Base-by-base conservation (phyloP, 129 eudicot species). In the Centrapalus pauciflorus region DNA sequence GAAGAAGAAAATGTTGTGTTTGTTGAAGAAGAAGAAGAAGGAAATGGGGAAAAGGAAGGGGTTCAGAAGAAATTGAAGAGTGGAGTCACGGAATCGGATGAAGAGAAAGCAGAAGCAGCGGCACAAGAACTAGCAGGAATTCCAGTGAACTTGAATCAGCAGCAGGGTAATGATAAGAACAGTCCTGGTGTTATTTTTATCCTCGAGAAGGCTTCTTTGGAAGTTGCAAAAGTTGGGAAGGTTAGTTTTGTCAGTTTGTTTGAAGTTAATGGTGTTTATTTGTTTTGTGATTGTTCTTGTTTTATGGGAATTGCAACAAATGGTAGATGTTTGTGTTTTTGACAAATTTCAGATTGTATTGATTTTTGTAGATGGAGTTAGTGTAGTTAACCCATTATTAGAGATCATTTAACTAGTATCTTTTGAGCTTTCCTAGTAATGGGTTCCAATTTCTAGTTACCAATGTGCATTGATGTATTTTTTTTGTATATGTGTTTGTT, bases 181-280 rank as follows among this genome's bases (percentile, higher is more conserved):
- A 76, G 66, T 34, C 81, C 84, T 51, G 90, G 95, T 13, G 89
- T 86, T 26, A 69, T 89, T 37, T 93, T 93, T 41, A 57, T 93
- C 23, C 87, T 93, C 66, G 96, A 93, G 61, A 93, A 78, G 70
- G 95, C 99, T 45, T 88, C 99, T 23, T 62, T 93, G 71, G 99
- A 93, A 66, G 88, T 93, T 73, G 96, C 89, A 14, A 93, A 93
- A 82, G 92, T 93, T 67, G 99, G 99, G 16, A 93, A 89, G 98
- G 98, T 92, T 16, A 61, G 82, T 56, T 46, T 7, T 34, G 35
- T 33, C 10, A 11, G 12, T 6, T 32, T 28, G 5, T 29, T 72
- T 75, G 0, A 3, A 16, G 16, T 49, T 66, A 55, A 2, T 28
- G 23, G 16, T 71, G 34, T 13, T 51, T 51, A 9, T 0, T 66